Evolutionary conservation across 2,329 filamentous ascomycete species (phyloP).

Genomic region (Cyclaneusma minus): DNA sequence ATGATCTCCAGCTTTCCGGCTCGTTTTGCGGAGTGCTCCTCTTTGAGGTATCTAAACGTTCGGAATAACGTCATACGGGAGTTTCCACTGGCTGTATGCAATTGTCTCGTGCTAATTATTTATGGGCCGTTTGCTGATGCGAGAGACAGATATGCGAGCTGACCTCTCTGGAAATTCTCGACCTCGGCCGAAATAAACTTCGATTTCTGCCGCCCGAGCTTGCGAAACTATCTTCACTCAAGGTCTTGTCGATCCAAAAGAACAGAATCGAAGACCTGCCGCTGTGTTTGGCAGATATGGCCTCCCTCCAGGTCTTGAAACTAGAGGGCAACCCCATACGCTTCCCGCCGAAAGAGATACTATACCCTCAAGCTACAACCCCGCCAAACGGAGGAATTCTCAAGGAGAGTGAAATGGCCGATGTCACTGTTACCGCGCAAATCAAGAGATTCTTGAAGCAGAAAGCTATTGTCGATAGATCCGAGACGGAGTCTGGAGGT

Average conservation of each 20-base stretch:
- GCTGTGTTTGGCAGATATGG: constrained; percentile 75
- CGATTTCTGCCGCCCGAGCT: constrained; percentile 64
- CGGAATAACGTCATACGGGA: constrained; percentile 58
- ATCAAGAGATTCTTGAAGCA: constrained; percentile 45
- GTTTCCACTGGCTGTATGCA: constrained; percentile 47
- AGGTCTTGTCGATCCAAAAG: constrained; percentile 75
- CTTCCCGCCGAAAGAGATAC: constrained; percentile 58
- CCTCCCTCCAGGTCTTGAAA: constrained; percentile 75
- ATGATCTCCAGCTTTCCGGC: constrained; percentile 52
- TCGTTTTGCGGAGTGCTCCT: constrained; percentile 61
- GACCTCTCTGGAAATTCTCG: constrained; percentile 77
- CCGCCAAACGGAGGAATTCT: constrained; percentile 37
- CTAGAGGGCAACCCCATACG: constrained; percentile 75
- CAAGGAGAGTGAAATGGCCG: constrained; percentile 49
- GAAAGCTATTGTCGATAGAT: constrained; percentile 29
- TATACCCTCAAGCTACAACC: constrained; percentile 41
- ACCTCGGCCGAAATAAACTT: constrained; percentile 80
- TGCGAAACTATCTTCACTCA: constrained; percentile 65
- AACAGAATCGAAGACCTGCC: constrained; percentile 80
- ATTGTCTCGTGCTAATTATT: constrained; percentile 3
- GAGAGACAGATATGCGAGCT: constrained; percentile 61
- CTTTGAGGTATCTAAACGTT: constrained; percentile 66
- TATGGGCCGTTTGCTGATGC: constrained; percentile 1
- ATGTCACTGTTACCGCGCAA: constrained; percentile 41
- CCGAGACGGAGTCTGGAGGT: constrained; percentile 37